Base-by-base conservation (phyloP, 495 filamentous ascomycete species). In the Tuber calosporum region DNA sequence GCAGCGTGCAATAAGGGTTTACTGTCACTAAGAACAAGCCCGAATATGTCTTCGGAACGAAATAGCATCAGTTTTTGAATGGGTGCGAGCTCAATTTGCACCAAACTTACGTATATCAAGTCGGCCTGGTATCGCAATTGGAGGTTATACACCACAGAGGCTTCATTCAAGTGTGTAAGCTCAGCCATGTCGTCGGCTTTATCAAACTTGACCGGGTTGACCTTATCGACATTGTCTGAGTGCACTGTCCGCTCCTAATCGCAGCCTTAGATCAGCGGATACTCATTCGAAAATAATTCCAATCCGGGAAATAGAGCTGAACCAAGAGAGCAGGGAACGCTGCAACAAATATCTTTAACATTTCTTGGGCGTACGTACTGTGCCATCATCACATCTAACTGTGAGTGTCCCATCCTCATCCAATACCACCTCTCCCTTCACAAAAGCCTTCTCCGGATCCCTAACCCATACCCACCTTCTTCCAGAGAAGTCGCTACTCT, bases 151-250 rank as follows among this genome's bases (percentile, higher is more conserved):
- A 99, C 94, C 73, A 99, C 96, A 0, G 95, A 98, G 15, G 94
- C 91, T 83, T 99, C 96, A 81, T 99, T 99, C 66, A 99, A 84
- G 81, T 98, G 95, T 20, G 96, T 99, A 78, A 99, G 85, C 83
- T 98, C 95, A 2, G 96, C 95, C 96, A 99, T 99, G 81, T 99
- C 96, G 84, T 97, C 91, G 9, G 95, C 94, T 83, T 95, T 97
- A 86, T 99, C 96, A 82, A 99, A 99, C 81, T 99, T 99, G 71
- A 93, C 96, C 37, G 96, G 96, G 83, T 99, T 99, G 84, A 98
- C 96, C 83, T 97, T 97, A 86, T 99, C 96, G 68, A 97, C 93
- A 73, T 87, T 90, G 75, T 97, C 93, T 34, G 87, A 83, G 76
- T 94, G 89, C 42, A 95, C 90, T 81, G 92, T 91, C 67, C 93